Evolutionary conservation across 1,139 yeast genomes (phyloP), one percentile per base, ranked within the genome.

Genomic region (Kurtzmaniella quercitrusa): DNA sequence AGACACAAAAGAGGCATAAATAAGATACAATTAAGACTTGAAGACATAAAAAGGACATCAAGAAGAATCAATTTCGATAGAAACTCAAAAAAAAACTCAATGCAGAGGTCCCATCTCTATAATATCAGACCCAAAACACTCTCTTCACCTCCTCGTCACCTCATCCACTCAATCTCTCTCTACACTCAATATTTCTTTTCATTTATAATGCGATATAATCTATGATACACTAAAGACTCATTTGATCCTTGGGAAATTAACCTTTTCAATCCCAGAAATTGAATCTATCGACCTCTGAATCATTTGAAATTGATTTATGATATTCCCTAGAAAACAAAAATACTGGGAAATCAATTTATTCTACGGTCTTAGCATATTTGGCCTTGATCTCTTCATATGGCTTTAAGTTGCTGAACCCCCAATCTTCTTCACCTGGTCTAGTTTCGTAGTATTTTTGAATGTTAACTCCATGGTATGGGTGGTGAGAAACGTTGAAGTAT

Each of bases 401-500:
- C 60, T 68, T 69, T 62, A 70, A 67, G 39, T 58, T 49, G 36
- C 57, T 56, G 52, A 73, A 71, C 23, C 76, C 77, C 79, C 79
- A 73, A 27, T 58, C 66, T 57, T 71, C 77, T 58, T 73, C 79
- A 39, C 79, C 79, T 11, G 74, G 70, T 58, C 91, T 73, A 43
- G 74, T 76, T 63, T 81, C 87, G 61, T 83, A 83, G 62, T 85
- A 85, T 60, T 79, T 83, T 53, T 75, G 70, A 47, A 85, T 70
- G 59, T 83, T 85, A 46, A 85, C 82, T 33, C 94, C 95, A 63
- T 88, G 96, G 68, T 82, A 84, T 54, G 88, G 90, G 64, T 88
- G 96, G 59, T 81, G 68, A 41, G 83, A 90, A 51, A 85, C 68
- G 66, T 88, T 88, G 72, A 88, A 86, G 90, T 91, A 84, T 34